These are phyloP conservation scores for Colletotrichum echinochloae DNA, from an alignment of 2,329 filamentous ascomycete species.

Conservation along the genomic window DNA sequence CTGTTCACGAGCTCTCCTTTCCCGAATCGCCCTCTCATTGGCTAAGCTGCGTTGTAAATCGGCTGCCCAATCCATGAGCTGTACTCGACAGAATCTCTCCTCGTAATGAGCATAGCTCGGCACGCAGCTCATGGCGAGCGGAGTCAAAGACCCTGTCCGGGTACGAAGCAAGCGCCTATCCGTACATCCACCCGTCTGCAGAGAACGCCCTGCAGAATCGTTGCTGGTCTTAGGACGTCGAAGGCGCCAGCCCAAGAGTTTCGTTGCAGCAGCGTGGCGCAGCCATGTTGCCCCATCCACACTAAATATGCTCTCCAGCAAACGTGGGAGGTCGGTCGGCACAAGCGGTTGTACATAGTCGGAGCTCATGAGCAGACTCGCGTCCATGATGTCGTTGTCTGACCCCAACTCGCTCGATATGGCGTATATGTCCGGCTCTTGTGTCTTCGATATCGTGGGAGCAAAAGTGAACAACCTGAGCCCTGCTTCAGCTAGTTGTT, in stretches of 20 bases:
- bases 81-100: conserved; percentile 60
- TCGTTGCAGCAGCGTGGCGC: conserved; percentile 84
- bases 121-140: conserved; percentile 1
- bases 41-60: conserved; percentile 82
- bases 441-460: conserved; percentile 47
- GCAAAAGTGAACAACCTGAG: conserved; percentile 77
- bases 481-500: conserved; percentile 66
- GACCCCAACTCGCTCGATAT: conserved; percentile 79
- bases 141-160: conserved; percentile 44
- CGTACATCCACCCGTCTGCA: conserved; percentile 47
- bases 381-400: conserved; percentile 89
- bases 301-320: conserved; percentile 83
- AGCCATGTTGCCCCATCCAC: conserved; percentile 83
- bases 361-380: conserved; percentile 91
- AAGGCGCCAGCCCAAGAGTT: conserved; percentile 78
- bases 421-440: conserved; percentile 69
- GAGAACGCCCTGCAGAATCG: conserved; percentile 7
- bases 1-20: conserved; percentile 71
- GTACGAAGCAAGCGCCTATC: conserved; percentile 52
- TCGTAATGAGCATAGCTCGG: conserved; percentile 47
- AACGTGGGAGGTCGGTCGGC: conserved; percentile 75
- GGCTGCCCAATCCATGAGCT: conserved; percentile 83
- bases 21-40: conserved; percentile 78
- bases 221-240: conserved; percentile 42
- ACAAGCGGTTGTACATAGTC: conserved; percentile 87